Evolutionary conservation across 2,329 filamentous ascomycete genomes (phyloP).

Genomic region (Aureobasidium sp.): DNA sequence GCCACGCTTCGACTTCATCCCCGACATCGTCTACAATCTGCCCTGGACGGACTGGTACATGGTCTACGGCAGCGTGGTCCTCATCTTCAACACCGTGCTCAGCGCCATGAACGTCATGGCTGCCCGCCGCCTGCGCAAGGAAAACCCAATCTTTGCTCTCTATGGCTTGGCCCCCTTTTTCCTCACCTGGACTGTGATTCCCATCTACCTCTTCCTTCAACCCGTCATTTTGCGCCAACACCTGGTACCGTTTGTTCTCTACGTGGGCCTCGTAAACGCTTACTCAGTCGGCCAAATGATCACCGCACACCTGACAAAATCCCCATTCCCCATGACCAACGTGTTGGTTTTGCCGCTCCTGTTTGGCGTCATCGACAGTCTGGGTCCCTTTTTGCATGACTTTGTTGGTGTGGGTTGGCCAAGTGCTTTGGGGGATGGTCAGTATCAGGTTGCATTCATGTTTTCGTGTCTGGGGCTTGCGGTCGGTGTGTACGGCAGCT

Average conservation of each 20-base stretch:
- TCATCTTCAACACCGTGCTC: slow-evolving; percentile 77
- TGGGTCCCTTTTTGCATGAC: slow-evolving; percentile 60
- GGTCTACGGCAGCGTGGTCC: slow-evolving; percentile 72
- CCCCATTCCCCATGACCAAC: slow-evolving; percentile 85
- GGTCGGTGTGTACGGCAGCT: slow-evolving; percentile 91
- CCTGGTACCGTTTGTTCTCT: slow-evolving; percentile 82
- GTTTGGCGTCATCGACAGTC: slow-evolving; percentile 70
- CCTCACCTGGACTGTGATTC: slow-evolving; percentile 67
- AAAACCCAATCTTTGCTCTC: slow-evolving; percentile 66
- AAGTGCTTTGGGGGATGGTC: slow-evolving; percentile 58
- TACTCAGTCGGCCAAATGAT: slow-evolving; percentile 96
- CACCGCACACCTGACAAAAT: slow-evolving; percentile 82
- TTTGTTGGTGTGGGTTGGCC: slow-evolving; percentile 59
- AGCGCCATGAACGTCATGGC: slow-evolving; percentile 77
- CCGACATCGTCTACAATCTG: slow-evolving; percentile 65
- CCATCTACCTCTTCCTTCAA: slow-evolving; percentile 75
- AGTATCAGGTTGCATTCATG: slow-evolving; percentile 88
- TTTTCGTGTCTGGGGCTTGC: slow-evolving; percentile 81
- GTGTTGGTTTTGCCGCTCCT: slow-evolving; percentile 71
- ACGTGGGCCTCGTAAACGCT: slow-evolving; percentile 83
- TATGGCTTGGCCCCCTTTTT: slow-evolving; percentile 79
- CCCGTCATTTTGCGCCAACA: slow-evolving; percentile 76
- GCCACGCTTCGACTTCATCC: slow-evolving; percentile 57
- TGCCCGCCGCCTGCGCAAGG: slow-evolving; percentile 66
- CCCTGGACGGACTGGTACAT: slow-evolving; percentile 92